phyloP scores from a whole-genome alignment of 805 yeast species.

The Starmerella bacillaris region DNA sequence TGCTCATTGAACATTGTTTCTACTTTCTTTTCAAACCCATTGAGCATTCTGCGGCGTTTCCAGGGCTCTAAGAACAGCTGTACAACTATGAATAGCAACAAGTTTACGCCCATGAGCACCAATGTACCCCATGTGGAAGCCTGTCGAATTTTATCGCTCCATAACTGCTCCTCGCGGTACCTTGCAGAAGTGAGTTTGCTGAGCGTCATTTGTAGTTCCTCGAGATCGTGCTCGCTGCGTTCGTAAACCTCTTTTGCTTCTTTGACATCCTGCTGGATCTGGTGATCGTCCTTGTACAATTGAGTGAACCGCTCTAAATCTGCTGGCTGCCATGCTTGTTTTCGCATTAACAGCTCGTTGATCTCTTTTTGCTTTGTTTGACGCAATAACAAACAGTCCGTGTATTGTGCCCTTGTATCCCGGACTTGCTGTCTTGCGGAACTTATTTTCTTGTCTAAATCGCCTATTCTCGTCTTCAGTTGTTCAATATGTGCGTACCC shows the following conservation, averaged over 20 bases:
- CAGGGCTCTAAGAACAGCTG: conserved; percentile 87
- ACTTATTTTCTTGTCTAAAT: conserved; percentile 34
- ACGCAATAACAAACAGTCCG: conserved; percentile 27
- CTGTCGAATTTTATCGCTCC: conserved; percentile 91
- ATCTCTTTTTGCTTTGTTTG: conserved; percentile 63
- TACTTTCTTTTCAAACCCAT: conserved; percentile 71
- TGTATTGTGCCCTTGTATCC: conserved; percentile 24
- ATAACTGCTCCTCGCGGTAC: conserved; percentile 91
- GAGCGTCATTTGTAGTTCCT: conserved; percentile 47
- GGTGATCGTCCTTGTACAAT: conserved; percentile 65
- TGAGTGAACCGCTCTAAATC: conserved; percentile 77
- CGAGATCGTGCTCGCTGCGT: conserved; percentile 35
- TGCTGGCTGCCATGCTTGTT: conserved; percentile 56
- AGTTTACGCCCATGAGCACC: conserved; percentile 70
- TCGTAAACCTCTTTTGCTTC: conserved; percentile 35
- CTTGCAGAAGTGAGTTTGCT: conserved; percentile 67
- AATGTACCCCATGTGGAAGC: conserved; percentile 97
- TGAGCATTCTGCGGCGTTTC: conserved; percentile 67
- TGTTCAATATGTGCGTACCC: conserved; percentile 72
- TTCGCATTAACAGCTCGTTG: conserved; percentile 71
- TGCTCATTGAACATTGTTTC: too few relatives aligned
- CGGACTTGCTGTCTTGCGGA: conserved; percentile 31
- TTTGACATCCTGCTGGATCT: conserved; percentile 42
- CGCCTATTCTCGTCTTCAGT: conserved; percentile 43
- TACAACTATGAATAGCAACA: conserved; percentile 57